phyloP scores from a whole-genome alignment of 306 rosid genomes.

The Prosopis cineraria region DNA sequence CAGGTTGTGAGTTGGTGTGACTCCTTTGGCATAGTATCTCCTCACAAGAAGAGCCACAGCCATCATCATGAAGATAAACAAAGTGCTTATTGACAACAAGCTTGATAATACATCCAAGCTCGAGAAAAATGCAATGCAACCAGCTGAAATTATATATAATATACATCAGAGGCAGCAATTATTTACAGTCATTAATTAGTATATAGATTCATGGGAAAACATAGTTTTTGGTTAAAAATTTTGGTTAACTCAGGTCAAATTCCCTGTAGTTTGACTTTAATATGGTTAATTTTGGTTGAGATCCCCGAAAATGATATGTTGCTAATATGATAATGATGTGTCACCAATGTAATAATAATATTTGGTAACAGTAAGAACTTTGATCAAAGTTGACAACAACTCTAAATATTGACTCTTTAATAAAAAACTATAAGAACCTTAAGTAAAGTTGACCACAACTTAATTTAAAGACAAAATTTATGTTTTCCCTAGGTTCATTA shows the following conservation, averaged over 20 bases:
- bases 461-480: neutral
- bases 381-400: neutral
- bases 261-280: neutral
- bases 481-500: neutral
- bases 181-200: neutral
- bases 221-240: neutral
- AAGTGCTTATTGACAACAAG: slow-evolving; percentile 73
- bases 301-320: neutral
- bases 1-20: slow-evolving; percentile 48
- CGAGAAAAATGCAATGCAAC: slow-evolving; percentile 65
- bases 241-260: neutral
- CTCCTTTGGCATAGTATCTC: slow-evolving; percentile 68
- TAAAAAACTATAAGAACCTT: neutral
- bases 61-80: slow-evolving; percentile 74
- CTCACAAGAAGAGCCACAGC: slow-evolving; percentile 78
- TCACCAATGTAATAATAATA: neutral
- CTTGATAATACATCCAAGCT: slow-evolving; percentile 59
- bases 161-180: neutral
- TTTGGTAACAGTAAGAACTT: neutral
- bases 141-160: slow-evolving; percentile 40
- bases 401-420: neutral
- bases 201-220: neutral
- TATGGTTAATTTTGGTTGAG: neutral
- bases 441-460: neutral
- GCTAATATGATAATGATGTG: neutral